Base-by-base conservation (phyloP, 2,329 filamentous ascomycete genomes). In the Tolypocladium nubicola region DNA sequence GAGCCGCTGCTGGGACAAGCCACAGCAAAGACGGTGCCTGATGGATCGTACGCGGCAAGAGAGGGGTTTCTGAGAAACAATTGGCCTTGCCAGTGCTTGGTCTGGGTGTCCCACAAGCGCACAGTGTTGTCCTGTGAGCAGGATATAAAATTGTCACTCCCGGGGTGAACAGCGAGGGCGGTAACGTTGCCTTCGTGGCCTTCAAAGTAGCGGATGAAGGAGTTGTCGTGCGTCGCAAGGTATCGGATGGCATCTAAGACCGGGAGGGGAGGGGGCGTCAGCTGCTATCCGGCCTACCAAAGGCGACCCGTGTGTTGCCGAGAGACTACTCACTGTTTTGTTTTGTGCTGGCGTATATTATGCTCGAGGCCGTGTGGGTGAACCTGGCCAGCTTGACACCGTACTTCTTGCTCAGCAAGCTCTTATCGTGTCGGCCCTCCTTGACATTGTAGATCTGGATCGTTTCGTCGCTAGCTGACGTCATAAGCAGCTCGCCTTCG, bases 271-370 rank as follows among this genome's bases (percentile, higher is more conserved):
- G 8, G 47, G 35, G 52, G n/a, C 16, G 23, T 19, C 26, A 47
- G 47, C 30, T n/a, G 33, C 30, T 9, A 21, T 13, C 13, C 10
- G 47, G 30, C n/a, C 47, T 35, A 6, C 6, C 8, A 16, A 16
- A 19, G 14, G 26, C 19, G 45, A 10, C 6, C 1, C 9, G 16
- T 13, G 5, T 21, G 7, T 54, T 10, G 13, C 16, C 7, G 43
- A 54, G 11, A 14, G 35, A 30, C 9, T n/a, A 43, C 76, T 60
- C 76, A 90, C 88, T 83, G 68, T 99, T 95, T 65, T 95, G 85
- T 70, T 96, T 97, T 14, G 94, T 99, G 69, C 90, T 96, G 55
- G 94, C 92, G 68, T 97, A 97, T 59, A 99, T 86, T 68, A 99
- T 90, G 69, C 90, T 92, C 26, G 90, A 90, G 62, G 86, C 86